phyloP scores from a whole-genome alignment of 257 asterid species.

The Handroanthus guayacan region DNA sequence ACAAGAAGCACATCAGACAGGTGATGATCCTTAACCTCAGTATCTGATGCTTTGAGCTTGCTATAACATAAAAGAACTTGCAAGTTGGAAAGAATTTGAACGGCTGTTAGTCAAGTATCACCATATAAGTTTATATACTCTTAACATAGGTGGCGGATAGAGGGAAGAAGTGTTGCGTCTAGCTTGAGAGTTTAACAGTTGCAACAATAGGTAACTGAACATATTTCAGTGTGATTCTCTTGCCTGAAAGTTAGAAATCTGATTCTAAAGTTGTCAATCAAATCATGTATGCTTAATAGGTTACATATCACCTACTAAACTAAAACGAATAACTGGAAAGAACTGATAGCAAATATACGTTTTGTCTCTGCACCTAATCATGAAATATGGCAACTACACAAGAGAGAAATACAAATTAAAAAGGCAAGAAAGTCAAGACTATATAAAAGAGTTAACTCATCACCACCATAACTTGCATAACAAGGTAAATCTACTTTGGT shows the following conservation, averaged over 20 bases:
- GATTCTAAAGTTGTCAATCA: neutral
- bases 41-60: neutral
- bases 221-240: neutral
- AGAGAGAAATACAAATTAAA: neutral
- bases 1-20: neutral
- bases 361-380: neutral
- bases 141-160: neutral
- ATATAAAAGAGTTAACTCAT: constrained; percentile 1
- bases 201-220: constrained; percentile 15
- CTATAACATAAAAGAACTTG: too few relatives aligned
- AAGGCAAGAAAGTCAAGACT: neutral
- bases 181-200: constrained; percentile 4
- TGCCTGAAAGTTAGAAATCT: constrained; percentile 8
- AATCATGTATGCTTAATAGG: neutral
- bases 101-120: neutral
- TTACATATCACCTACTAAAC: neutral
- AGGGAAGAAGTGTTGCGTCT: neutral
- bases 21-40: neutral
- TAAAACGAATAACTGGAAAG: neutral
- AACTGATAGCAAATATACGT: constrained; percentile 8
- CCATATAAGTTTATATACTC: neutral
- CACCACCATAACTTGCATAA: constrained; percentile 7
- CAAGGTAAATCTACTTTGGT: neutral
- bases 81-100: neutral
- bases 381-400: constrained; percentile 3